Evolutionary conservation across 805 yeast genomes (phyloP).

Genomic region (Schwanniomyces polymorphus): DNA sequence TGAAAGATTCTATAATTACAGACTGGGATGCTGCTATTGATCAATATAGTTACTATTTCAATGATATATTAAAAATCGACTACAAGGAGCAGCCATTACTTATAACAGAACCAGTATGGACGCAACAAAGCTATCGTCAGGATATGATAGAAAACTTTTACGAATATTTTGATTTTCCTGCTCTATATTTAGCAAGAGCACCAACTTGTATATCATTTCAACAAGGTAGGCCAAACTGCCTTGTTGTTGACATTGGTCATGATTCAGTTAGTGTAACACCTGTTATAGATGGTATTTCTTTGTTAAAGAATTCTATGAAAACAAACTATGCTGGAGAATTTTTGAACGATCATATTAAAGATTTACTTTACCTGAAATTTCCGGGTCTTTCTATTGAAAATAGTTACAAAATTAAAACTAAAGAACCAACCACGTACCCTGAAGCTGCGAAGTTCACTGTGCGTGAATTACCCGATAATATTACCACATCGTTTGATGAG

Average conservation of each 20-base stretch:
- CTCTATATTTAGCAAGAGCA: constrained; percentile 73
- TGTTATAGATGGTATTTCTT: constrained; percentile 77
- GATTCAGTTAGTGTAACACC: constrained; percentile 77
- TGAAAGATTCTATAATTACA: constrained; percentile 58
- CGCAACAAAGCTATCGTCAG: constrained; percentile 61
- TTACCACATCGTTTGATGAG: constrained; percentile 52
- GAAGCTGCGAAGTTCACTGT: constrained; percentile 22
- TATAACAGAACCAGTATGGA: constrained; percentile 88
- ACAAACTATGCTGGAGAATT: constrained; percentile 76
- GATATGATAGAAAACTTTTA: constrained; percentile 70
- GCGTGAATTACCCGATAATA: constrained; percentile 23
- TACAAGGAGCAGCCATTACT: constrained; percentile 72
- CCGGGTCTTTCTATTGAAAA: constrained; percentile 28
- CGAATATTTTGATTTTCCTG: constrained; percentile 73
- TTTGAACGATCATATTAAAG: constrained; percentile 53
- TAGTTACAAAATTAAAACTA: constrained; percentile 51
- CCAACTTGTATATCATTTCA: constrained; percentile 91
- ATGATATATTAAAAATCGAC: constrained; percentile 49
- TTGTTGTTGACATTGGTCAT: constrained; percentile 85
- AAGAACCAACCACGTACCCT: constrained; percentile 35
- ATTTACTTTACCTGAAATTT: constrained; percentile 32
- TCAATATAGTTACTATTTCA: constrained; percentile 66
- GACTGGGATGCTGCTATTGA: constrained; percentile 89
- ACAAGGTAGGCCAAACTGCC: constrained; percentile 82
- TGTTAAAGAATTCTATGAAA: constrained; percentile 65